These are phyloP conservation scores for Neurospora discreta DNA, from an alignment of 495 filamentous ascomycete genomes.

Conservation along the genomic window DNA sequence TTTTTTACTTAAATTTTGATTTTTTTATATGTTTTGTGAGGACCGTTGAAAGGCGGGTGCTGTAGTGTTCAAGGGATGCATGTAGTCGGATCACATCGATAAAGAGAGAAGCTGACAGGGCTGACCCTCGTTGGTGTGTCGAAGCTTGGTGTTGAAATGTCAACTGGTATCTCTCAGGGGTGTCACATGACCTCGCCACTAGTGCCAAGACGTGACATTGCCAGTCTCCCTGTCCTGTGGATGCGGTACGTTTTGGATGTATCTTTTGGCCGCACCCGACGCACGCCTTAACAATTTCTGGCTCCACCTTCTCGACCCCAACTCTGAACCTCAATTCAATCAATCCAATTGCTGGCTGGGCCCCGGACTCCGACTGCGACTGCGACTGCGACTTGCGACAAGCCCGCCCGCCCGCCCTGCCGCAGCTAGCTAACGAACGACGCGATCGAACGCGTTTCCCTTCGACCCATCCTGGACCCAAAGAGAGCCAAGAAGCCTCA, in stretches of 20 bases:
- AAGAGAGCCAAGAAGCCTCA: background rate
- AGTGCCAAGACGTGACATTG: background rate
- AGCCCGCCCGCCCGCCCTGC: background rate
- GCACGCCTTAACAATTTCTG: background rate
- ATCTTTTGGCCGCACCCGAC: background rate
- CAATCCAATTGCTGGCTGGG: background rate
- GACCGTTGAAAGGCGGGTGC: background rate
- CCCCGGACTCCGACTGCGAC: background rate
- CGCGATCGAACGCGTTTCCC: background rate
- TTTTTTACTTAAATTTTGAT: no score
- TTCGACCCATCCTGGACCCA: background rate
- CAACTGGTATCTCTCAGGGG: background rate
- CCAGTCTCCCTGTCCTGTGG: background rate
- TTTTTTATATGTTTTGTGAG: no score
- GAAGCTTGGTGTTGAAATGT: background rate
- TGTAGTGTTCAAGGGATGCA: background rate
- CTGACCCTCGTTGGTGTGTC: no score
- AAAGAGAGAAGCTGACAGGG: no score
- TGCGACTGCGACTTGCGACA: no score
- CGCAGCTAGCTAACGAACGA: background rate
- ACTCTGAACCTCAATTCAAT: background rate
- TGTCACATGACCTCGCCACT: background rate
- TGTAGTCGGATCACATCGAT: no score
- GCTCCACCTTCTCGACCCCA: background rate
- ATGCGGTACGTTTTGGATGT: background rate